Evolutionary conservation across 352 stramenopile genomes (phyloP), one percentile per base, ranked within the genome.

Genomic region (Globisporangium cederbergense): DNA sequence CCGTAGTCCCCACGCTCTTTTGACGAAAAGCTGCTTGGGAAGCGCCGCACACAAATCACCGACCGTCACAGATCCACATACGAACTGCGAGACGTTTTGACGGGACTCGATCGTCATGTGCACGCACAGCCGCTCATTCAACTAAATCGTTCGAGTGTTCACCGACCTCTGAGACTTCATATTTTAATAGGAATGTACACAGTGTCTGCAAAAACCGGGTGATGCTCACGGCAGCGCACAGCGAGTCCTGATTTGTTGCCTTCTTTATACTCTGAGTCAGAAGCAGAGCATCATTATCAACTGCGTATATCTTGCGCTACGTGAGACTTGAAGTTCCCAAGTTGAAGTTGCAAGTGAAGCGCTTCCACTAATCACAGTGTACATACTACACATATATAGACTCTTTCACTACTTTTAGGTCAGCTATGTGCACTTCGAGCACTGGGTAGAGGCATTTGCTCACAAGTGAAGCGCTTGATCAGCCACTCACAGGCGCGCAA

Each of bases 401-500:
- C 25, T 28, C 25, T 28, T 28, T 28, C 25, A 28, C 2, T 1
- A 28, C 25, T 28, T 28, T 28, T 28, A 28, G 25, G 1, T 28
- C 25, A 28, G 25, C 25, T 28, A 28, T 28, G 25, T 28, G 25
- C 25, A 28, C 25, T 28, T 2, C 25, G 25, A 28, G 2, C 25
- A 28, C 25, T 28, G 25, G 25, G 25, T 28, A 28, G 1, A 28
- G 25, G 1, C 2, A 28, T 28, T 28, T 28, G 25, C 25, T 2
- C 1, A 2, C 25, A 28, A 28, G 25, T 28, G 25, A 28, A 28
- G 25, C 25, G 25, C 11, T 60, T 34, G 34, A 6, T 1, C 54
- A 60, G 54, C 54, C 54, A 60, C 54, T 60, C 54, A 60, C 54
- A 60, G 13, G 54, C 54, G 54, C 34, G 34, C 54, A 60, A 60